Conservation (phyloP, 768 basidiomycete species). For the Leccinum barrowsii region DNA sequence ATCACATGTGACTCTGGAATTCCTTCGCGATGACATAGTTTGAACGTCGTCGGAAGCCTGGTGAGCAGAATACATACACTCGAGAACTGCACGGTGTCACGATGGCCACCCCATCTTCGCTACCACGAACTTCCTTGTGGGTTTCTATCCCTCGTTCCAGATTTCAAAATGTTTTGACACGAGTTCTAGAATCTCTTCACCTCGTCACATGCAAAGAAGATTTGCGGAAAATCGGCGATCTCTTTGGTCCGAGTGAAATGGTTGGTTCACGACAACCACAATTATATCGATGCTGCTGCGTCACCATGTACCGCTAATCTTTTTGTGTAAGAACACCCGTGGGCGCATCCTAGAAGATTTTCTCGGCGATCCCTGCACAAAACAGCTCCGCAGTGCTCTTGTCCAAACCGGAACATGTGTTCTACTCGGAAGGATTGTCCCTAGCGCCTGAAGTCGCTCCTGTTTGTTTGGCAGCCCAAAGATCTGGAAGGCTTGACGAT, state of each 20-base stretch:
- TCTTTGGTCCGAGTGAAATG: not conserved
- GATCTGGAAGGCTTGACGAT: not conserved
- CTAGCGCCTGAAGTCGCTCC: not conserved
- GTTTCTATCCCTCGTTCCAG: constrained; percentile 19
- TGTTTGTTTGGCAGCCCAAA: constrained; percentile 8
- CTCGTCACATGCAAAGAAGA: not conserved
- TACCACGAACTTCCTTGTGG: constrained; percentile 53
- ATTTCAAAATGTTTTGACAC: not conserved
- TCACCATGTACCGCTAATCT: not conserved
- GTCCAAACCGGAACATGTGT: constrained; percentile 4
- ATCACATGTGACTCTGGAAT: not conserved
- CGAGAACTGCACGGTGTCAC: not conserved
- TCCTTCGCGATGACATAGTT: not conserved
- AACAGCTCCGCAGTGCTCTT: constrained; percentile 41
- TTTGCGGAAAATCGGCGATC: not conserved
- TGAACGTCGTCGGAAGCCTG: not conserved
- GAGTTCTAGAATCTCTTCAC: constrained; percentile 18
- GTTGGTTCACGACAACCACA: not conserved
- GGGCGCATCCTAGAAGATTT: constrained; percentile 53
- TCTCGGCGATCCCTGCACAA: constrained; percentile 43
- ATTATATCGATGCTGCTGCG: constrained; percentile 2
- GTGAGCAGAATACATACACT: not conserved
- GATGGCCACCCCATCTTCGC: not conserved
- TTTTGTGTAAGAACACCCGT: constrained; percentile 40
- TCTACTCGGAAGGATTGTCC: not conserved